Evolutionary conservation across 108 stramenopile species (phyloP), one percentile per base, ranked within the genome.

Genomic region (Craspedostauros australis): DNA sequence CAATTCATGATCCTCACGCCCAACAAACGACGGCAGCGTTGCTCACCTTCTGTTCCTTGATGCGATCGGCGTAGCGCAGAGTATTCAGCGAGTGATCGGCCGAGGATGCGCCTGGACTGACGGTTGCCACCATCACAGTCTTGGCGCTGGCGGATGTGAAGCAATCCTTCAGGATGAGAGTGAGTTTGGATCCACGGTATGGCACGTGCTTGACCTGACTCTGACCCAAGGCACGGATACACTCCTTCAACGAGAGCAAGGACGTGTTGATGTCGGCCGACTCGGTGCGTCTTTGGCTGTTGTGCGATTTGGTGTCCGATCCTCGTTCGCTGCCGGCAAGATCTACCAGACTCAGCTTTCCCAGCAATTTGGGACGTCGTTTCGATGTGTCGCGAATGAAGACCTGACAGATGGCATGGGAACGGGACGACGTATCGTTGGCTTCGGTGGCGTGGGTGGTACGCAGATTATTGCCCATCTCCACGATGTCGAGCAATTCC

Each of bases 61-160:
- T 91, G 7, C 95, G 69, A 68, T 96, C 95, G 0, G 95, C 97
- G 58, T 96, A 98, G 7, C 99, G 78, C 33, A 99, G 66, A 7
- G 99, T 99, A 60, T 99, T 99, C 26, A 96, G 41, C 3, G 97
- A 98, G 60, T 99, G 97, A 66, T 99, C 99, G 3, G 95, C 82
- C 4, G 92, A 72, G 0, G 85, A 86, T 0, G 92, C 89, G 5
- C 80, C 92, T 0, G 99, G 99, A 6, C 84, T 85, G 12, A 99
- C 79, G 7, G 90, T 95, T 5, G 96, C 95, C 71, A 99, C 96
- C 98, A 99, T 99, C 16, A 93, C 95, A 5, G 96, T 97, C 33
- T 87, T 82, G 27, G 95, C 90, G 29, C 58, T 38, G 21, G 72
- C 80, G n/a, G 83, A 75, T 22, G 93, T 89, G 70, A 99, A 99